Conservation (phyloP, 2,329 filamentous ascomycete genomes). For the Calonectria hawksworthii region DNA sequence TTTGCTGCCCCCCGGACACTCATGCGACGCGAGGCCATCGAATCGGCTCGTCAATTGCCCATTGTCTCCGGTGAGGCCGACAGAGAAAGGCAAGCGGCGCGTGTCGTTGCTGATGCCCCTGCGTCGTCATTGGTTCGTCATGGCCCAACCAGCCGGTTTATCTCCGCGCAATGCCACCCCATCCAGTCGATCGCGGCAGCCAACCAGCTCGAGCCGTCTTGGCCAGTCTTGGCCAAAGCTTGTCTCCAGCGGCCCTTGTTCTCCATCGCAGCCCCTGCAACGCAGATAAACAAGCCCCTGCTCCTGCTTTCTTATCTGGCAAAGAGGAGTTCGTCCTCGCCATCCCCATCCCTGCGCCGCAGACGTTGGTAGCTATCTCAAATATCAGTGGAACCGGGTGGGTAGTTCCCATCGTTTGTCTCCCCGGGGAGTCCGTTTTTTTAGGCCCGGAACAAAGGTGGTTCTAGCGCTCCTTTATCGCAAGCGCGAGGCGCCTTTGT, state of each 20-base stretch:
- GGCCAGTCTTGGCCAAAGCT: neutral
- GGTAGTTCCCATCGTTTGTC: neutral
- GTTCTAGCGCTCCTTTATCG: neutral
- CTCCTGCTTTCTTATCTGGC: neutral
- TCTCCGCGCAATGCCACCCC: constrained; percentile 5
- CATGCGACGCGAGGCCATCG: neutral
- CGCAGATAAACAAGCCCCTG: constrained; percentile 2
- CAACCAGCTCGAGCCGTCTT: constrained; percentile 3
- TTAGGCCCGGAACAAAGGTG: neutral
- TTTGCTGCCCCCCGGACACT: neutral
- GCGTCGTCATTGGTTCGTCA: constrained; percentile 1
- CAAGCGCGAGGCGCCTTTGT: neutral
- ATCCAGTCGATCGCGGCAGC: neutral
- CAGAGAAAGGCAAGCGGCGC: neutral
- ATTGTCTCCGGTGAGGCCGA: neutral
- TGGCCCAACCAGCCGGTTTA: constrained; percentile 3
- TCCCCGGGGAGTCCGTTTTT: neutral
- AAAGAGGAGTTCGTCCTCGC: neutral
- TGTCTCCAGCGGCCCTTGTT: neutral
- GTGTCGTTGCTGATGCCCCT: neutral
- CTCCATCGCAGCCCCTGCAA: neutral
- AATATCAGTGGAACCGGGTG: constrained; percentile 5
- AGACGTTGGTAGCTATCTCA: neutral
- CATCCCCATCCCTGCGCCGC: neutral
- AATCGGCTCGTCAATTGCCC: neutral